Conservation (phyloP, 345 rosid genomes). For the Populus alba region DNA sequence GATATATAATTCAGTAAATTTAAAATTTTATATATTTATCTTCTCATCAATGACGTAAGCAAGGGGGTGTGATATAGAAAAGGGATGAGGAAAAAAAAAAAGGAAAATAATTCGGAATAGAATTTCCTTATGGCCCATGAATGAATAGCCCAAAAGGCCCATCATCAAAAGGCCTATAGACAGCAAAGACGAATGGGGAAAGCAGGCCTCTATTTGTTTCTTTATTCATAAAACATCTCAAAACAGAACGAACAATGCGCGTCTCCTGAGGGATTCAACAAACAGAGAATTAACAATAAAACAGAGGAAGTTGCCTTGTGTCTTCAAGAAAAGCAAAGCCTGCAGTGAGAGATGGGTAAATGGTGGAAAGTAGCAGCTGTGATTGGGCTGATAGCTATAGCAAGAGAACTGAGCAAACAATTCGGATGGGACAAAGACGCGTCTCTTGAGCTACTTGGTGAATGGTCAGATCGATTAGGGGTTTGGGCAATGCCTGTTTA, state of each 20-base stretch:
- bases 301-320: background rate
- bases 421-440: constrained; percentile 61
- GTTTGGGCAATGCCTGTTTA: constrained; percentile 88
- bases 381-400: constrained; percentile 32
- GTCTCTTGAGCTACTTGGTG: constrained; percentile 38
- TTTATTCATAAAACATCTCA: background rate
- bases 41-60: no score
- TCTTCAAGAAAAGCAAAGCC: background rate
- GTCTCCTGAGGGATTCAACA: background rate
- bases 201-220: background rate
- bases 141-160: background rate
- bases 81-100: no score
- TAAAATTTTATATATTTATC: no score
- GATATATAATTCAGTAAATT: no score
- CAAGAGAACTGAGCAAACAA: constrained; percentile 40
- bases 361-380: constrained; percentile 48
- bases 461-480: constrained; percentile 67
- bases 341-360: constrained; percentile 34
- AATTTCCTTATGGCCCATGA: background rate
- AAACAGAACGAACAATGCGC: background rate
- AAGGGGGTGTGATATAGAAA: no score
- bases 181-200: background rate
- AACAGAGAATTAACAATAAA: background rate
- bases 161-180: background rate
- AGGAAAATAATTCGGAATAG: background rate